phyloP scores from a whole-genome alignment of 2,329 filamentous ascomycete species.

The Paecilomyces formosus region DNA sequence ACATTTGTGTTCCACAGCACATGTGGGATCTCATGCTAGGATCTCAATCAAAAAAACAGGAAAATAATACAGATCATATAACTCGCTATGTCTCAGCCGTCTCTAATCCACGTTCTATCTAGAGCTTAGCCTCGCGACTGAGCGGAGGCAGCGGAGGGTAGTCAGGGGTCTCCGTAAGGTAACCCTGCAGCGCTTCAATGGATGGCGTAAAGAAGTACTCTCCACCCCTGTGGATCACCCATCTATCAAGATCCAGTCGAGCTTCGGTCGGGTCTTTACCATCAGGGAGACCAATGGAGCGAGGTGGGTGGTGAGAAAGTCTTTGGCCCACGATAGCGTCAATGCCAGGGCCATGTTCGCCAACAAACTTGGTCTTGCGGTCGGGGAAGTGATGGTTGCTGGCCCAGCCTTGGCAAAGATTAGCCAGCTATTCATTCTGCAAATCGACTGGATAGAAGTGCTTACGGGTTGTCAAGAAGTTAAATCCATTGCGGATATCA shows the following conservation, averaged over 20 bases:
- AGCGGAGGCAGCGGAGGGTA: not conserved
- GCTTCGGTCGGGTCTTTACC: constrained; percentile 8
- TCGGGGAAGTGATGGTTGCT: constrained; percentile 13
- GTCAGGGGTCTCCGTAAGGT: not conserved
- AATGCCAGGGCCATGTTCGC: constrained; percentile 9
- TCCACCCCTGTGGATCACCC: constrained; percentile 37
- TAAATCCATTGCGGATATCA: constrained; percentile 33
- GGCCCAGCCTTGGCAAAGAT: constrained; percentile 12
- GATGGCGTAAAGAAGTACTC: constrained; percentile 44
- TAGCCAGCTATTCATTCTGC: not conserved
- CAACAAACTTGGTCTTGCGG: constrained; percentile 5
- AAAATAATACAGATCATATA: too few species aligned
- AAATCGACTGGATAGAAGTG: not conserved
- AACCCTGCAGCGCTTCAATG: constrained; percentile 19
- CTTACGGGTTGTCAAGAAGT: constrained; percentile 13
- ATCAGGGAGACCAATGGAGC: constrained; percentile 6
- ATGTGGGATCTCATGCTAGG: too few species aligned
- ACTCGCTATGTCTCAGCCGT: too few species aligned
- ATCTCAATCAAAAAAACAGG: too few species aligned
- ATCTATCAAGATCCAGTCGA: constrained; percentile 19
- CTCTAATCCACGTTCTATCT: not conserved
- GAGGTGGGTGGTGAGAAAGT: not conserved
- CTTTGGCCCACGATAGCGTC: constrained; percentile 14
- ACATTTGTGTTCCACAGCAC: too few species aligned
- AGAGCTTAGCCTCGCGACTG: not conserved